phyloP scores from a whole-genome alignment of 2,329 filamentous ascomycete species.

The Bipolaris zeicola region DNA sequence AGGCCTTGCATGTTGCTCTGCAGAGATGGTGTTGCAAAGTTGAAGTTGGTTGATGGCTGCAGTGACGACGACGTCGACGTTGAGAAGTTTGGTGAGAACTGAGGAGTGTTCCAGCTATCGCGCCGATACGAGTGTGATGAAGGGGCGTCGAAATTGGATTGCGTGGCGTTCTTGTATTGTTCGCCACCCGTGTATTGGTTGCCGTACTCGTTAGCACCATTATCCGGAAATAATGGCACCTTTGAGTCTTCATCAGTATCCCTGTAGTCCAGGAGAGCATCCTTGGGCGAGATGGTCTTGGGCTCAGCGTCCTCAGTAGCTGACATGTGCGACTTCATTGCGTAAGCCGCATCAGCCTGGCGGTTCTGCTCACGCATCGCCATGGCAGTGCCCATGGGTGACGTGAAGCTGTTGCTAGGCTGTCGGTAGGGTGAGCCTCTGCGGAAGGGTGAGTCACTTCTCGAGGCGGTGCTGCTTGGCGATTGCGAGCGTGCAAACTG shows the following conservation, averaged over 20 bases:
- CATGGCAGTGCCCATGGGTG: slow-evolving; percentile 58
- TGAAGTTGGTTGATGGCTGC: slow-evolving; percentile 48
- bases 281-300: slow-evolving; percentile 93
- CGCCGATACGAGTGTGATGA: slow-evolving; percentile 41
- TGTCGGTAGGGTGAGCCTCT: slow-evolving; percentile 62
- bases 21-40: slow-evolving; percentile 54
- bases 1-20: slow-evolving; percentile 40
- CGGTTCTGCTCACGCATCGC: slow-evolving; percentile 67
- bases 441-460: slow-evolving; percentile 82
- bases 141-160: slow-evolving; percentile 45
- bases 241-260: slow-evolving; percentile 73
- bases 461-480: slow-evolving; percentile 57
- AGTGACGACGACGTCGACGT: slow-evolving; percentile 38
- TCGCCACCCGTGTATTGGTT: slow-evolving; percentile 51
- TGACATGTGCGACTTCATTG: slow-evolving; percentile 49
- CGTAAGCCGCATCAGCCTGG: slow-evolving; percentile 61
- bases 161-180: slow-evolving; percentile 47
- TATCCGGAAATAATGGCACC: slow-evolving; percentile 74
- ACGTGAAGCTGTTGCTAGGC: slow-evolving; percentile 50
- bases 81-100: slow-evolving; percentile 43
- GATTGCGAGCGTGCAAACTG: slow-evolving; percentile 70
- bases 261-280: slow-evolving; percentile 84
- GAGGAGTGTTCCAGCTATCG: slow-evolving; percentile 45
- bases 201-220: slow-evolving; percentile 60
- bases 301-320: slow-evolving; percentile 54